Conservation (phyloP, 2,329 filamentous ascomycete species). For the Ophiostoma australiae region DNA sequence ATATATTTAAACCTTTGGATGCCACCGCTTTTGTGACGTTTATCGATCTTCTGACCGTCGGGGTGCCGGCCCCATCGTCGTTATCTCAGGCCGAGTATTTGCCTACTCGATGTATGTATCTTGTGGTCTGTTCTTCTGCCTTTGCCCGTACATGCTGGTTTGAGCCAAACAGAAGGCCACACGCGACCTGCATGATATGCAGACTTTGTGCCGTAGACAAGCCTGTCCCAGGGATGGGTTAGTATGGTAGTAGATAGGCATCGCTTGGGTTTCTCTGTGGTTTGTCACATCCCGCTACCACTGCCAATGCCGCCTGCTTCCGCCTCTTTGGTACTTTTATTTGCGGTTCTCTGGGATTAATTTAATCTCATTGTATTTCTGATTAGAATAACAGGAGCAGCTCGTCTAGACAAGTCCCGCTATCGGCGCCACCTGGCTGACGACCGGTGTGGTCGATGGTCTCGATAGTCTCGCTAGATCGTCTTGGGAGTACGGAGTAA, state of each 20-base stretch:
- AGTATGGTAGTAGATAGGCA: not conserved
- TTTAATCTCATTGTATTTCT: too few relatives aligned
- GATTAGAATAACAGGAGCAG: too few relatives aligned
- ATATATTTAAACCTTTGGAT: too few relatives aligned
- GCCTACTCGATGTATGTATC: not conserved
- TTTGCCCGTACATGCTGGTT: not conserved
- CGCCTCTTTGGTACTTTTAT: not conserved
- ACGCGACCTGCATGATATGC: slow-evolving; percentile 7
- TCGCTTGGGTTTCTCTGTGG: too few relatives aligned
- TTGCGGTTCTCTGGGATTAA: too few relatives aligned
- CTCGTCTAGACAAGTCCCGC: not conserved
- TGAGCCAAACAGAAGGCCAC: slow-evolving; percentile 5
- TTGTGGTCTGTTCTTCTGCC: too few relatives aligned
- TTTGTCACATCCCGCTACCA: too few relatives aligned
- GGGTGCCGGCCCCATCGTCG: not conserved
- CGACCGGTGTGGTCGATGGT: not conserved
- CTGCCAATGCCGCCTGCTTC: not conserved
- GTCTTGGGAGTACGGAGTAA: not conserved
- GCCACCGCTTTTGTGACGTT: not conserved
- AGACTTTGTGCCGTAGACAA: not conserved
- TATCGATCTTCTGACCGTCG: not conserved
- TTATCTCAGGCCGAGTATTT: not conserved
- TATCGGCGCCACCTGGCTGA: not conserved
- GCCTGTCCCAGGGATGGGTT: not conserved
- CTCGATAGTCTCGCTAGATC: not conserved